A percentile compares a stretch with the other conserved stretches of the same genome.
Evolutionary conservation across 768 basidiomycete species (phyloP).

Genomic region (Dioszegia hungarica): DNA sequence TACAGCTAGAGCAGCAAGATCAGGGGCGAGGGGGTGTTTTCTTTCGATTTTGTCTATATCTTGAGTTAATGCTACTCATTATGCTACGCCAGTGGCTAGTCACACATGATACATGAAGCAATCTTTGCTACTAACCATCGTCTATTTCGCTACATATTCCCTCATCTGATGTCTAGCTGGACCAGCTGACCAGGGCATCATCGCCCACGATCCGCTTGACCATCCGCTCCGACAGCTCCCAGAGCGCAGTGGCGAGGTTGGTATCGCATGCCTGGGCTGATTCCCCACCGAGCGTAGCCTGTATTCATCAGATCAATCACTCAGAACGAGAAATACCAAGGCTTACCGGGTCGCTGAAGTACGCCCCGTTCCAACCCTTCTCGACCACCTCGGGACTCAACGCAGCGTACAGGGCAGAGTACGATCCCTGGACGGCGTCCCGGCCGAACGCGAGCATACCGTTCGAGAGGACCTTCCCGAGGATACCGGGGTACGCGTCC

Average conservation of each 20-base stretch:
- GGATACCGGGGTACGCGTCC: constrained; percentile 37
- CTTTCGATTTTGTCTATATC: background rate
- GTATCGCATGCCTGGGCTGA: constrained; percentile 31
- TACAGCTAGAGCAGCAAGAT: background rate
- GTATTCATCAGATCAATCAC: background rate
- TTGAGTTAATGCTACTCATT: background rate
- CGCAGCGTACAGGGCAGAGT: constrained; percentile 38
- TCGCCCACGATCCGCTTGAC: constrained; percentile 34
- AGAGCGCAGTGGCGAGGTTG: constrained; percentile 36
- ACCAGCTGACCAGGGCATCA: constrained; percentile 34
- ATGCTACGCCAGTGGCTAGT: too few relatives aligned
- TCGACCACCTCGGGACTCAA: constrained; percentile 34
- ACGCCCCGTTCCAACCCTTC: constrained; percentile 41
- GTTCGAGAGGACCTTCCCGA: constrained; percentile 27
- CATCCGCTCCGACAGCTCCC: constrained; percentile 40
- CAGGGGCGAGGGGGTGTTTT: background rate
- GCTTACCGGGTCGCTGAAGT: constrained; percentile 39
- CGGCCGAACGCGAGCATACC: constrained; percentile 23
- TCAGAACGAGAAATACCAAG: background rate
- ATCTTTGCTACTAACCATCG: background rate
- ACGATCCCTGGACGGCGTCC: constrained; percentile 39
- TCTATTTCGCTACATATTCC: too few relatives aligned
- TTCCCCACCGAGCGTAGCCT: constrained; percentile 32
- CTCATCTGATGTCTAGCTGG: too few relatives aligned
- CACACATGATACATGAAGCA: too few relatives aligned